Percentiles rank a stretch among this genome's conserved stretches.
phyloP scores from a whole-genome alignment of 2,329 filamentous ascomycete species.

The Podosphaera xanthii region DNA sequence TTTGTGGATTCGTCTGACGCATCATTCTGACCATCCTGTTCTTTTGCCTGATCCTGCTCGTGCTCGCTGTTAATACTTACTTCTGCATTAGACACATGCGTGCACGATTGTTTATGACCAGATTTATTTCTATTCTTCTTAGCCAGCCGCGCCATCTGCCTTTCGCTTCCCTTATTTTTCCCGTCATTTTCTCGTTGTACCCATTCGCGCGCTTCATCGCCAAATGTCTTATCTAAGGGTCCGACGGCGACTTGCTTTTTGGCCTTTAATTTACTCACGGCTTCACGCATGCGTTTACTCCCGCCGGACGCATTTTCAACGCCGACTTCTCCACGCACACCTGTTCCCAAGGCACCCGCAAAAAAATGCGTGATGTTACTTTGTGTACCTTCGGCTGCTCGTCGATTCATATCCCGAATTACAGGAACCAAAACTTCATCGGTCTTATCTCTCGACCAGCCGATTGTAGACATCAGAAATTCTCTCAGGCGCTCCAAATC shows the following conservation, averaged over 20 bases:
- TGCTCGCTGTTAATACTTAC: too few relatives aligned
- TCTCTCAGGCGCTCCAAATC: conserved; percentile 65
- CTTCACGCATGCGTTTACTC: conserved; percentile 57
- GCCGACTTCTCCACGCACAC: conserved; percentile 28
- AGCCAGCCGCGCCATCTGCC: neutral
- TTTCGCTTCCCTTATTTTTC: neutral
- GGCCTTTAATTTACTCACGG: conserved; percentile 42
- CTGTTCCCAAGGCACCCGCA: conserved; percentile 46
- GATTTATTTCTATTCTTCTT: neutral
- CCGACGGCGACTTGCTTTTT: conserved; percentile 16
- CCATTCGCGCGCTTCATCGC: conserved; percentile 15
- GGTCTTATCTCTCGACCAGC: conserved; percentile 76
- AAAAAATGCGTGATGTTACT: conserved; percentile 92
- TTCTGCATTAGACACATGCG: neutral
- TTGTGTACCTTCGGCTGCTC: conserved; percentile 78
- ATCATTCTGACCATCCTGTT: too few relatives aligned
- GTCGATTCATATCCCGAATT: conserved; percentile 79
- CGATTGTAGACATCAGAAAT: conserved; percentile 80
- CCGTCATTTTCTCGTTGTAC: conserved; percentile 10
- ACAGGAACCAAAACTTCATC: conserved; percentile 93
- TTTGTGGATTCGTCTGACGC: too few relatives aligned
- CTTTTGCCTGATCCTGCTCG: too few relatives aligned
- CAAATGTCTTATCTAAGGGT: conserved; percentile 10
- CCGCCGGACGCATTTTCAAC: conserved; percentile 36
- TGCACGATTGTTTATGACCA: neutral